Percentiles rank a stretch among this genome's conserved stretches.
phyloP scores from a whole-genome alignment of 306 rosid genomes.

The Pyrus communis region DNA sequence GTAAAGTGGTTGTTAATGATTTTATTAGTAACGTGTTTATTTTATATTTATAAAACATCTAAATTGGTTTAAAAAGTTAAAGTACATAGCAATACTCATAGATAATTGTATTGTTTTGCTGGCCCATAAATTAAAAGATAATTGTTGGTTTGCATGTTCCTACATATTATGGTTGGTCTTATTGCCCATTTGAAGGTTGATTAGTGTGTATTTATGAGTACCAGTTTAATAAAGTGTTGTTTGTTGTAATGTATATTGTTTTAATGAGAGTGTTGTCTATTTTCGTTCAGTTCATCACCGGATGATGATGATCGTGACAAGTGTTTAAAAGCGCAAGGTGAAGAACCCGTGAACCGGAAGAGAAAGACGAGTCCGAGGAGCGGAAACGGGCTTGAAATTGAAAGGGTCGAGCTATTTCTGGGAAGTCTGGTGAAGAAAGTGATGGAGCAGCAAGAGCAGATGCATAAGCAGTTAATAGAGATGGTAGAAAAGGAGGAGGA shows the following conservation, averaged over 20 bases:
- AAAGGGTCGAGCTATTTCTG: conserved; percentile 44
- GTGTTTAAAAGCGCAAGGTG: background rate
- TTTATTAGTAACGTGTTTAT: too few species aligned
- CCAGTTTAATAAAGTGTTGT: too few species aligned
- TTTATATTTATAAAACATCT: too few species aligned
- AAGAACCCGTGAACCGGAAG: conserved; percentile 27
- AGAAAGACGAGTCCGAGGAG: conserved; percentile 31
- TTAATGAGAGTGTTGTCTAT: background rate
- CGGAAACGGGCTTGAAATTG: conserved; percentile 7
- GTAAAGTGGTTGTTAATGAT: too few species aligned
- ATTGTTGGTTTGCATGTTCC: background rate
- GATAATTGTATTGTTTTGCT: background rate
- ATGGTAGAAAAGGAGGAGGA: conserved; percentile 59
- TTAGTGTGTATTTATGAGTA: background rate
- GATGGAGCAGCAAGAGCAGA: conserved; percentile 75
- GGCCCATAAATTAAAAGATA: background rate
- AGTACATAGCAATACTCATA: too few species aligned
- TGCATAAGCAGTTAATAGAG: conserved; percentile 63
- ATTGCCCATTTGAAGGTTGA: background rate
- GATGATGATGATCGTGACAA: conserved; percentile 18
- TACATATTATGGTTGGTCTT: background rate
- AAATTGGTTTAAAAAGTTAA: too few species aligned
- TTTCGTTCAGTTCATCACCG: conserved; percentile 45
- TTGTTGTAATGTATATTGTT: too few species aligned
- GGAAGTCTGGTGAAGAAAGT: conserved; percentile 49